Evolutionary conservation across 495 filamentous ascomycete genomes (phyloP).

Genomic region (Baudoinia panamericana): DNA sequence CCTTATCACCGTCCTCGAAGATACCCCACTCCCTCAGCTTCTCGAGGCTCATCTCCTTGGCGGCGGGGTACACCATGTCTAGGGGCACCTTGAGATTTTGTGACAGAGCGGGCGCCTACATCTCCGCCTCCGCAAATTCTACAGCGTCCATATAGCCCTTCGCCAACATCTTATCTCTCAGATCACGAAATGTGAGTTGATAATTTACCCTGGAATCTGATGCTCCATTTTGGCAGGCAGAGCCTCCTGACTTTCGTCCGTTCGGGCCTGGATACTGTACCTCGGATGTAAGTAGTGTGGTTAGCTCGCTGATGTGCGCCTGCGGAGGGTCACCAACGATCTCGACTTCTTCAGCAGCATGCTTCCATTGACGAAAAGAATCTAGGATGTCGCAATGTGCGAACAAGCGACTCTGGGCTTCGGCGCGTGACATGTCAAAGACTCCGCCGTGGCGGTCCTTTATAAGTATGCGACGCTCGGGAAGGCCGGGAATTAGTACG

Average conservation of each 20-base stretch:
- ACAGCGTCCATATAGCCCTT: neutral
- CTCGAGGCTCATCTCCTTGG: neutral
- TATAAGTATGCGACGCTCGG: neutral
- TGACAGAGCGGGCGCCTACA: constrained; percentile 1
- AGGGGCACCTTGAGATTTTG: neutral
- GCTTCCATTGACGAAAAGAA: neutral
- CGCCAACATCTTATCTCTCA: neutral
- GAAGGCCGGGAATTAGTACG: neutral
- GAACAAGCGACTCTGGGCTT: neutral
- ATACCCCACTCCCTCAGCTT: neutral
- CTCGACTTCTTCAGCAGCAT: constrained; percentile 1
- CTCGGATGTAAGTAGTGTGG: neutral
- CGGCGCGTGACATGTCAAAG: neutral
- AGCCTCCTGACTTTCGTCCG: neutral
- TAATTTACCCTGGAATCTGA: neutral
- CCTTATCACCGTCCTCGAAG: neutral
- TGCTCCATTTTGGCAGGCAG: neutral
- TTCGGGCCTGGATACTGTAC: neutral
- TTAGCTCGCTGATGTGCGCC: neutral
- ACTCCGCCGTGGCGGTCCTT: neutral
- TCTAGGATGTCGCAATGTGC: neutral
- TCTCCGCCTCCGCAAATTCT: neutral
- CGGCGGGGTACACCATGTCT: neutral
- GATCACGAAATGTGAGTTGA: neutral
- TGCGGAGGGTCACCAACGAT: constrained; percentile 4